Evolutionary conservation across 2,329 filamentous ascomycete species (phyloP).

Genomic region (Phyllosticta paracitricarpa): DNA sequence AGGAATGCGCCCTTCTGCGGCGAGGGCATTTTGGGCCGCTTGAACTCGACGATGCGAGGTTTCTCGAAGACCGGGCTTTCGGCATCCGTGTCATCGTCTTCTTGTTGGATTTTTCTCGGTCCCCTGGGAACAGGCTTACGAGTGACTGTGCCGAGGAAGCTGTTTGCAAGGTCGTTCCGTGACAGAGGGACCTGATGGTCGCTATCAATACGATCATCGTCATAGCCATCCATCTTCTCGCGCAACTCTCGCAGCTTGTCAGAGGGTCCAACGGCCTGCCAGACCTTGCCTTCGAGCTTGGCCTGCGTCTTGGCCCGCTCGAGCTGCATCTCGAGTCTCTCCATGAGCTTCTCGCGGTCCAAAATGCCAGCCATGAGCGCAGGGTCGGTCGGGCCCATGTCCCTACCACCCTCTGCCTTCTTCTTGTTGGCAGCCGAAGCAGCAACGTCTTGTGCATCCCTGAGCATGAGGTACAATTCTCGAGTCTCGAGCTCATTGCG

Average conservation of each 20-base stretch:
- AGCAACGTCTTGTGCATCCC: constrained; percentile 92
- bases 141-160: constrained; percentile 47
- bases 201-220: constrained; percentile 24
- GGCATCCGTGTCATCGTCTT: constrained; percentile 29
- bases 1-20: constrained; percentile 57
- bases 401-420: constrained; percentile 27
- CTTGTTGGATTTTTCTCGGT: constrained; percentile 32
- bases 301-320: constrained; percentile 96
- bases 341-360: constrained; percentile 86
- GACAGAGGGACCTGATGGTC: constrained; percentile 29
- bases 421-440: constrained; percentile 68
- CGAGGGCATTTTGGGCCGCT: constrained; percentile 55
- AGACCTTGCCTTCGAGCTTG: constrained; percentile 88
- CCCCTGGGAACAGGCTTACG: constrained; percentile 26
- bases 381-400: constrained; percentile 54
- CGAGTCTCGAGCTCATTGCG: constrained; percentile 91
- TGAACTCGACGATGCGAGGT: constrained; percentile 69
- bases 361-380: constrained; percentile 82
- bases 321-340: constrained; percentile 85
- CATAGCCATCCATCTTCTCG: constrained; percentile 77
- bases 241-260: constrained; percentile 85
- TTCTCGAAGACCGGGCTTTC: constrained; percentile 60
- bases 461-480: constrained; percentile 95
- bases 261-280: constrained; percentile 75
- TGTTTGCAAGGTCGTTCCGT: constrained; percentile 50